Percentiles rank a stretch among this genome's conserved stretches.
These are phyloP conservation scores for Hypholoma sublateritium DNA, from an alignment of 768 basidiomycete genomes.

Conservation along the genomic window DNA sequence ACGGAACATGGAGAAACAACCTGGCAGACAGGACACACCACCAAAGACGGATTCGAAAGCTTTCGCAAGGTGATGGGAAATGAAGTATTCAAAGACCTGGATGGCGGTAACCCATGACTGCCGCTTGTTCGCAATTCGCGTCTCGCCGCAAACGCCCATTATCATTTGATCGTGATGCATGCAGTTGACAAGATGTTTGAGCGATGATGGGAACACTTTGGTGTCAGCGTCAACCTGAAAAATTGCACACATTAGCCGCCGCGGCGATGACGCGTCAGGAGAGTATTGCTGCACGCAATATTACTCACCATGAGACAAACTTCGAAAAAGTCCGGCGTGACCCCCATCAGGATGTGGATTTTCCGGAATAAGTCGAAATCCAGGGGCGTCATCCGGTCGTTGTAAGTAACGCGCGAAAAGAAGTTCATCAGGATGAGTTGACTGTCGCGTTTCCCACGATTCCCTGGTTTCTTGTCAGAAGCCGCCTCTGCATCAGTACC, in stretches of 20 bases:
- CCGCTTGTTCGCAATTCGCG: slow-evolving; percentile 97
- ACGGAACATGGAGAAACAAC: slow-evolving; percentile 99
- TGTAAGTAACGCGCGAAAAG: slow-evolving; percentile 98
- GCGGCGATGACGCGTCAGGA: background rate
- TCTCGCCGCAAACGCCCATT: slow-evolving; percentile 99
- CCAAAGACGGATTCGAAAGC: slow-evolving; percentile 99
- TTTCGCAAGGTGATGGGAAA: slow-evolving; percentile 97
- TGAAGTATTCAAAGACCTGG: slow-evolving; percentile 98
- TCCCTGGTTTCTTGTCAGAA: slow-evolving; percentile 91
- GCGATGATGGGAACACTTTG: slow-evolving; percentile 88
- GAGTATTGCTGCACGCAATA: background rate
- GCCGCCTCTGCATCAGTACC: slow-evolving; percentile 84
- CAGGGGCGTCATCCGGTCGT: slow-evolving; percentile 96
- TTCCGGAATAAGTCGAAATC: slow-evolving; percentile 99
- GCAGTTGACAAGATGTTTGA: slow-evolving; percentile 91
- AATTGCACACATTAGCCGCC: background rate
- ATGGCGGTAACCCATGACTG: slow-evolving; percentile 98
- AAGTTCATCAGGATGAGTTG: slow-evolving; percentile 99
- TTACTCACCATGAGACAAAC: slow-evolving; percentile 89
- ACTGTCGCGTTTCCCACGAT: slow-evolving; percentile 97
- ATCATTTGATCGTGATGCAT: slow-evolving; percentile 99
- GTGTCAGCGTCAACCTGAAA: slow-evolving; percentile 96
- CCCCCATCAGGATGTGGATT: slow-evolving; percentile 95
- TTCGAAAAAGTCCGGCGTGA: slow-evolving; percentile 98
- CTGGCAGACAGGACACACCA: slow-evolving; percentile 97